Evolutionary conservation across 768 basidiomycete species (phyloP).

Genomic region (Mycena epipterygia): DNA sequence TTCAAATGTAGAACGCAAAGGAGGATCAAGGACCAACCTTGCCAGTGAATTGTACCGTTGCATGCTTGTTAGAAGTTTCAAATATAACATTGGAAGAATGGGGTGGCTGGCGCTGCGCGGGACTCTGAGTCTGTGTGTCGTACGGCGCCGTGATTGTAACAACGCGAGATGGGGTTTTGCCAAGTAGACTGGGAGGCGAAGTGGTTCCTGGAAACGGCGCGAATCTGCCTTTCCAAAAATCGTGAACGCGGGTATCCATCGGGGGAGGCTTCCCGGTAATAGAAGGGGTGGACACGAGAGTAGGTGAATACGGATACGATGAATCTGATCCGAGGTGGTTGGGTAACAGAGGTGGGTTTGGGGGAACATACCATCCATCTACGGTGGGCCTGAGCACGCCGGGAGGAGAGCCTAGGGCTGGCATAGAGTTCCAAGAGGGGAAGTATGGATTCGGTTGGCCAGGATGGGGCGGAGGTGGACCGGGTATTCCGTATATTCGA

Average conservation of each 20-base stretch:
- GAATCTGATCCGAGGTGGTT: background rate
- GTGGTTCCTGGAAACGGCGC: constrained; percentile 58
- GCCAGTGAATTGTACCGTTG: background rate
- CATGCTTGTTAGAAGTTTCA: constrained; percentile 6
- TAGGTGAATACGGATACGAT: background rate
- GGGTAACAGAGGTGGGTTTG: background rate
- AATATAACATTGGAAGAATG: constrained; percentile 31
- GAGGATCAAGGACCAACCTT: background rate
- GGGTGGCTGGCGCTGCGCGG: constrained; percentile 13
- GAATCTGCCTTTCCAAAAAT: constrained; percentile 58
- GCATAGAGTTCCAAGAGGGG: background rate
- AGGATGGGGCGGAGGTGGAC: constrained; percentile 4
- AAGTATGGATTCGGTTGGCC: constrained; percentile 10
- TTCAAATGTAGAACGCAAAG: background rate
- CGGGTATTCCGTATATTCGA: constrained; percentile 14
- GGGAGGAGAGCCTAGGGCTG: constrained; percentile 8
- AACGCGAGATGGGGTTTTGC: constrained; percentile 35
- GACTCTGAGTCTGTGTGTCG: constrained; percentile 13
- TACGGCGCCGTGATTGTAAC: constrained; percentile 35
- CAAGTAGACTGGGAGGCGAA: constrained; percentile 50
- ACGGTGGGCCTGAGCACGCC: constrained; percentile 18
- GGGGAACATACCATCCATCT: constrained; percentile 36
- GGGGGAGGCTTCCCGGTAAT: background rate
- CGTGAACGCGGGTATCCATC: constrained; percentile 43
- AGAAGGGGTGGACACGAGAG: background rate